Conservation (phyloP, 768 basidiomycete genomes). For the Rhizopogon vinicolor region DNA sequence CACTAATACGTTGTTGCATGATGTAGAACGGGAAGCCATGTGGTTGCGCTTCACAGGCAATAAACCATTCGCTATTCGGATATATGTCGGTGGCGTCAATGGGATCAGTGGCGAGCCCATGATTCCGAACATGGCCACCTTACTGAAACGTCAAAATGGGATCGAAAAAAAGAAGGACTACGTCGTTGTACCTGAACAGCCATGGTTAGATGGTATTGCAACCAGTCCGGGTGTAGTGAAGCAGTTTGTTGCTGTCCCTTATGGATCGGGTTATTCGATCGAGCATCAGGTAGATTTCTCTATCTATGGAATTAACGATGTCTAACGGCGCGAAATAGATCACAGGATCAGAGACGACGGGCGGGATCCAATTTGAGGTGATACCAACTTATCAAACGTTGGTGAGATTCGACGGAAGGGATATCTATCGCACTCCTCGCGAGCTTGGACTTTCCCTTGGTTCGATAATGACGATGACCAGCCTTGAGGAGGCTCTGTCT, state of each 20-base stretch:
- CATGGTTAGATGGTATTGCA: conserved; percentile 17
- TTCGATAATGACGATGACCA: background rate
- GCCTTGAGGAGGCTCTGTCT: background rate
- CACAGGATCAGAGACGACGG: background rate
- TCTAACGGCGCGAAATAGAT: background rate
- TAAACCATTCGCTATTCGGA: conserved; percentile 16
- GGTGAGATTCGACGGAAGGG: background rate
- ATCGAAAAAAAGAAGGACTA: conserved; percentile 19
- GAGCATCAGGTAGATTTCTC: conserved; percentile 12
- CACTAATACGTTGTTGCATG: conserved; percentile 10
- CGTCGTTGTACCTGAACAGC: background rate
- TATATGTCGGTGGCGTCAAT: conserved; percentile 24
- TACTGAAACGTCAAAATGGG: background rate
- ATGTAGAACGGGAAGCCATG: conserved; percentile 25
- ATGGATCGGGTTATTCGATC: conserved; percentile 18
- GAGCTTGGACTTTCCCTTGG: background rate
- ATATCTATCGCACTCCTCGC: background rate
- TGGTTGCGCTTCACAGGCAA: conserved; percentile 20
- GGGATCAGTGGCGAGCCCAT: conserved; percentile 19
- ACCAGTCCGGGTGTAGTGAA: conserved; percentile 13
- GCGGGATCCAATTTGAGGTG: conserved; percentile 10
- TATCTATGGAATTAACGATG: background rate
- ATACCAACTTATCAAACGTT: background rate
- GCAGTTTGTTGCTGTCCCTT: conserved; percentile 17
- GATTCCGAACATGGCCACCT: background rate